These are phyloP conservation scores for Aspergillus quadricinctus DNA, from an alignment of 2,329 filamentous ascomycete species.

Conservation along the genomic window DNA sequence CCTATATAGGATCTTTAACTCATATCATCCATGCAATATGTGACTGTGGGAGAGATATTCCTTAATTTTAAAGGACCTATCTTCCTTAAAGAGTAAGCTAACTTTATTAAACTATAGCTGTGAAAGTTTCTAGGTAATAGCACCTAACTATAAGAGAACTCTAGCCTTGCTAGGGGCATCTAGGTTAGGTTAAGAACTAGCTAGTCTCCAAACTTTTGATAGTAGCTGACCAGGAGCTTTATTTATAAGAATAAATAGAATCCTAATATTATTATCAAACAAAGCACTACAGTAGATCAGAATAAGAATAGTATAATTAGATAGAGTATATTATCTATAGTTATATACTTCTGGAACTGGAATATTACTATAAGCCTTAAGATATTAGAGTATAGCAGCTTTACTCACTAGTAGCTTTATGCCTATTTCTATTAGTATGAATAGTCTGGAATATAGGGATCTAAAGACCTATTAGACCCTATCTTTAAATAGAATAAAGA, in stretches of 20 bases:
- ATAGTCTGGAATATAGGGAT: constrained; percentile 17
- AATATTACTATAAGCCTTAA: constrained; percentile 26
- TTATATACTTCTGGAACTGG: constrained; percentile 29
- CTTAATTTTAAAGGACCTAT: constrained; percentile 13
- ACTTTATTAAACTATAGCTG: constrained; percentile 24
- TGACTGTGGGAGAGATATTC: constrained; percentile 20
- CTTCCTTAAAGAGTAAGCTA: constrained; percentile 25
- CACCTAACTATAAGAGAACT: constrained; percentile 24
- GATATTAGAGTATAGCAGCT: constrained; percentile 28
- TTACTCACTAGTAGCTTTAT: constrained; percentile 27
- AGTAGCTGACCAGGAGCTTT: constrained; percentile 27
- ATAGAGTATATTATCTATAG: too few species aligned
- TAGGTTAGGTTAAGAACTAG: constrained; percentile 8
- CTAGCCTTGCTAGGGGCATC: constrained; percentile 16
- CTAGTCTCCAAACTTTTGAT: constrained; percentile 16
- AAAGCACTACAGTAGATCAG: too few species aligned
- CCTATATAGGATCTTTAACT: constrained; percentile 14
- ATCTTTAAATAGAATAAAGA: constrained; percentile 29
- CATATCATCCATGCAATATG: constrained; percentile 14
- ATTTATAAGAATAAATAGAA: constrained; percentile 33
- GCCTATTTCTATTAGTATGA: constrained; percentile 14
- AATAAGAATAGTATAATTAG: too few species aligned
- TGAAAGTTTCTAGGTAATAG: constrained; percentile 21
- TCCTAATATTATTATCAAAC: constrained; percentile 23
- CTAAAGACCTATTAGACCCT: constrained; percentile 28